Evolutionary conservation across 1,284 basidiomycete genomes (phyloP), one percentile per base, ranked within the genome.

Genomic region (Spongiforma sp.): DNA sequence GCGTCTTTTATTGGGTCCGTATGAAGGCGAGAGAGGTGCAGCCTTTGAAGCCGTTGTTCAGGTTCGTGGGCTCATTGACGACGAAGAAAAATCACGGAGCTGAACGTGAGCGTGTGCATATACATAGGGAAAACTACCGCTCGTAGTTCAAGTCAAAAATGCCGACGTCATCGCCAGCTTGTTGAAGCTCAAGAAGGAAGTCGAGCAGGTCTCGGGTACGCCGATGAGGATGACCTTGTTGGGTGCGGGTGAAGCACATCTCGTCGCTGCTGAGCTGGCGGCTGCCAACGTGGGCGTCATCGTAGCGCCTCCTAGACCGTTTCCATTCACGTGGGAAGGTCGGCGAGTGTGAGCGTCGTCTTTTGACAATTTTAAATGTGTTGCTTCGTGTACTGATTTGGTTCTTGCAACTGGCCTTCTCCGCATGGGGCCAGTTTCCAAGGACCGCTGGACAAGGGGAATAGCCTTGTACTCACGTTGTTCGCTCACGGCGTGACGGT

Each of bases 161-260:
- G 92, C 91, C 14, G 92, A 96, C 76, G 80, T 90, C 55, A 95
- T 96, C 58, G 90, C 91, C 0, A 88, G 91, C 11, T 78, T 97
- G 21, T 78, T 97, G 39, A 76, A 83, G 19, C 81, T 97, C 64
- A 94, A 95, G 82, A 81, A 82, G 65, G 89, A 94, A 68, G 83
- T 93, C 21, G 92, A 94, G 65, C 68, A 69, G 0, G 69, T 72
- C 15, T 73, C 67, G 24, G 73, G 82, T 9, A 71, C 71, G 4
- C 63, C 67, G 2, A 77, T 91, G 26, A 83, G 80, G 62, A 72
- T 93, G 72, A 89, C 87, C 4, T 84, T 92, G 59, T 79, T 86
- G 3, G 92, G 93, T 11, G 94, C 82, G 0, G 77, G 86, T 0
- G 95, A 97, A 75, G 88, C 93, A 1, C 85, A 93, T 74, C 77